Evolutionary conservation across 116 monocot species (phyloP), one percentile per base, ranked within the genome.

Genomic region (Cymodocea nodosa): DNA sequence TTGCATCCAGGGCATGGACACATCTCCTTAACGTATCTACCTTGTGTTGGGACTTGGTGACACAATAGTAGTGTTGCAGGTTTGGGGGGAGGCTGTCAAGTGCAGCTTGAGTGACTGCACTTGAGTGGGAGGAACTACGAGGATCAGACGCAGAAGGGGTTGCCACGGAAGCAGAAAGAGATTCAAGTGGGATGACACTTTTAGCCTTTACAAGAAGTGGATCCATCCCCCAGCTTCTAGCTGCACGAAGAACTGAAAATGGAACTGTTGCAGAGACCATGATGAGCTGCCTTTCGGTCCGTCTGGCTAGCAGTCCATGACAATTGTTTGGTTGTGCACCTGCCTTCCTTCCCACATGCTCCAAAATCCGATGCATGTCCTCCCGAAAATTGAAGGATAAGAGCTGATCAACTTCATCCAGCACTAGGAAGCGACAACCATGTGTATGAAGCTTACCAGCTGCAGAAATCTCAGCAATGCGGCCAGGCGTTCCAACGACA

Each of bases 241-340:
- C 97, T 23, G 83, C 87, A 5, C 91, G 75, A 15, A 86, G 72
- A 54, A 97, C 91, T 7, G 97, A 83, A 64, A 82, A 88, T 52
- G 97, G 97, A 8, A 97, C 76, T 8, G 97, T 97, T 52, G 97
- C 97, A 34, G 97, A 97, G 13, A 97, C 97, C 82, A 97, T 66
- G 65, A 97, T 84, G 1, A 85, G 83, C 59, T 91, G 97, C n/a
- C 97, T 85, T 20, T 90, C 95, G 6, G 75, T 40, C 17, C 83
- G 64, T 54, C 71, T 82, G 1, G 76, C 80, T 70, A 82, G 70
- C 12, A 78, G 77, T 2, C 83, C 79, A 60, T 82, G 70, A 16
- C 71, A 52, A 36, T 56, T 66, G 51, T 62, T 77, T 4, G 76
- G 51, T 35, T 67, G 60, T 23, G 75, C 16, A 55, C 79, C 70